These are phyloP conservation scores for Basidioascus undulatus DNA, from an alignment of 768 basidiomycete genomes.

Conservation along the genomic window DNA sequence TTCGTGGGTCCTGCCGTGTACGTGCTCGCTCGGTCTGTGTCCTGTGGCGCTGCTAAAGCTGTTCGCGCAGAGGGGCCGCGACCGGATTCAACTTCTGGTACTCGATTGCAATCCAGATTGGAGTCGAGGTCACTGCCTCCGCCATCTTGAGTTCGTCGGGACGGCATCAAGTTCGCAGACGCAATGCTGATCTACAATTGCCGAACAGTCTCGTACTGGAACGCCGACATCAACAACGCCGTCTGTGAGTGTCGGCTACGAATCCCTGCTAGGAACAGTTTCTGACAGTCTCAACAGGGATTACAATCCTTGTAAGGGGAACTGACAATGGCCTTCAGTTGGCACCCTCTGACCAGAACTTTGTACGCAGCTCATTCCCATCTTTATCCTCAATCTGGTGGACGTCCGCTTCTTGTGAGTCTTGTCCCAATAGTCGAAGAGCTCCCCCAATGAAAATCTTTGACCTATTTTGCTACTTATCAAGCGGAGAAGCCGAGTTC, in stretches of 20 bases:
- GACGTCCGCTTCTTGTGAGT: neutral
- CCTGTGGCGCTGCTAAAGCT: too few species aligned
- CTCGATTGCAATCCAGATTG: constrained; percentile 6
- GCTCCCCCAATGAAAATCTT: neutral
- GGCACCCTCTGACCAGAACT: constrained; percentile 4
- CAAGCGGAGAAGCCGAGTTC: too few species aligned
- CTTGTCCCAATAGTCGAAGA: neutral
- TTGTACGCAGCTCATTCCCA: neutral
- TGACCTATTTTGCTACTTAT: constrained; percentile 5
- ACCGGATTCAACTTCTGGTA: constrained; percentile 11
- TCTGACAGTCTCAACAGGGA: constrained; percentile 4
- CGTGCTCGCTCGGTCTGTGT: too few species aligned
- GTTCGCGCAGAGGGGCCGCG: too few species aligned
- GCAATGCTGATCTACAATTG: too few species aligned
- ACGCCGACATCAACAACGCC: neutral
- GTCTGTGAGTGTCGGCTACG: neutral
- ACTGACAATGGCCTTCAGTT: neutral
- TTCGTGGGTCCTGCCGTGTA: too few species aligned
- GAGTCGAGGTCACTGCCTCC: constrained; percentile 10
- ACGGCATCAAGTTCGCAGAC: too few species aligned
- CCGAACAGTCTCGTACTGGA: neutral
- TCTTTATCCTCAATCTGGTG: neutral
- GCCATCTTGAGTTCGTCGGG: constrained; percentile 6
- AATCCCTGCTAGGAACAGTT: neutral
- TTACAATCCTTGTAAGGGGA: neutral